Percentiles rank a stretch among this genome's conserved stretches.
Evolutionary conservation across 192 early-diverging fungal genomes (phyloP).

Genomic region (Paraglomus brasilianum): DNA sequence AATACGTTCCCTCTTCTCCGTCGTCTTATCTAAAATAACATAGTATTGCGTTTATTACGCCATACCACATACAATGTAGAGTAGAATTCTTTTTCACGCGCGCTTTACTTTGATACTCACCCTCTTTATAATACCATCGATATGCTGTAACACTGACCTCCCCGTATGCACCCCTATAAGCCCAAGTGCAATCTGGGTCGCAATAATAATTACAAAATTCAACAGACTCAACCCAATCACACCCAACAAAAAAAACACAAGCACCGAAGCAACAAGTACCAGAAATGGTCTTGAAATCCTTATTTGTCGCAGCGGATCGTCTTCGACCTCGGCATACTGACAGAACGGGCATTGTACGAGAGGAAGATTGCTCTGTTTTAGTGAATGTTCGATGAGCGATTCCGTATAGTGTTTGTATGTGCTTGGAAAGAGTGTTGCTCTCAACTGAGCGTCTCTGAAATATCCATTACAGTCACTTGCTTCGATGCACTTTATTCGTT

Average conservation of each 20-base stretch:
- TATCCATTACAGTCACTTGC: slow-evolving; percentile 34
- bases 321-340: slow-evolving; percentile 41
- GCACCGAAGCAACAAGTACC: slow-evolving; percentile 26
- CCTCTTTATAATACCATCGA: slow-evolving; percentile 24
- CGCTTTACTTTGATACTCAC: slow-evolving; percentile 4
- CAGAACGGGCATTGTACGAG: slow-evolving; percentile 39
- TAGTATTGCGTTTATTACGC: slow-evolving; percentile 12
- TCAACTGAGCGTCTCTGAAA: slow-evolving; percentile 21
- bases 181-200: slow-evolving; percentile 8
- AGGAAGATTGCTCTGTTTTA: slow-evolving; percentile 13
- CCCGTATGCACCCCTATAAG: slow-evolving; percentile 17
- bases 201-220: slow-evolving; percentile 9
- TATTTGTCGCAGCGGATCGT: slow-evolving; percentile 24
- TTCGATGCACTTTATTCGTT: slow-evolving; percentile 36
- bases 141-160: slow-evolving; percentile 5
- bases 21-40: slow-evolving; percentile 32
- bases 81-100: too few relatives aligned
- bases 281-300: slow-evolving; percentile 18
- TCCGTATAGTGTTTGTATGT: slow-evolving; percentile 37
- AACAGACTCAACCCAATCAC: neutral
- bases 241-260: slow-evolving; percentile 25
- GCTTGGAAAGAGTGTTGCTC: slow-evolving; percentile 28
- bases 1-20: slow-evolving; percentile 41
- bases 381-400: slow-evolving; percentile 31
- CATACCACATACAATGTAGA: too few relatives aligned